Evolutionary conservation across 345 rosid genomes (phyloP).

Genomic region (Salix brachista): DNA sequence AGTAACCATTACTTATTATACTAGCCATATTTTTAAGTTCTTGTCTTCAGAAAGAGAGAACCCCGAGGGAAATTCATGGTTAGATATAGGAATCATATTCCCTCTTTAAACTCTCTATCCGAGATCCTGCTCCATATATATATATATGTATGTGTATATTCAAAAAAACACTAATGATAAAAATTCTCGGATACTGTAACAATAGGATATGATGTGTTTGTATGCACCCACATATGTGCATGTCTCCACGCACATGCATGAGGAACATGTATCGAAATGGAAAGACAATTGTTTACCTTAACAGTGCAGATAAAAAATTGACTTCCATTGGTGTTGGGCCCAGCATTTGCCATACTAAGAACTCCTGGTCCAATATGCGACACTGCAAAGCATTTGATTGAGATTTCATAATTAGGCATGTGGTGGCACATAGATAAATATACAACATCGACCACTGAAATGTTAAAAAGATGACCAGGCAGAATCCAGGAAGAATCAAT

Average conservation of each 20-base stretch:
- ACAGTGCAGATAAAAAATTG: constrained; percentile 98
- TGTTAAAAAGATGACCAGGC: background rate
- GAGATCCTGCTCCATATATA: background rate
- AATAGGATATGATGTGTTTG: background rate
- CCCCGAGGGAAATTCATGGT: background rate
- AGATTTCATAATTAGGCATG: constrained; percentile 6
- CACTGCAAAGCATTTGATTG: constrained; percentile 53
- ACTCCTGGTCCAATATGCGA: constrained; percentile 89
- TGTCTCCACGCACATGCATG: background rate
- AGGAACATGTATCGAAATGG: background rate
- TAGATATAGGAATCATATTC: background rate
- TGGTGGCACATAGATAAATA: background rate
- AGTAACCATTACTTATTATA: background rate
- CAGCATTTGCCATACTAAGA: constrained; percentile 98
- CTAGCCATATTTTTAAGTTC: background rate
- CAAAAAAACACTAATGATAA: background rate
- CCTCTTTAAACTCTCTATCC: background rate
- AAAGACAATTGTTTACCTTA: constrained; percentile 48
- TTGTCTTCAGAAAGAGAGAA: background rate
- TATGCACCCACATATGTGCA: background rate
- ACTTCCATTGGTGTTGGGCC: constrained; percentile 98
- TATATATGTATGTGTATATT: no score
- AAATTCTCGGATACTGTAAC: background rate
- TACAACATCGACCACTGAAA: background rate
- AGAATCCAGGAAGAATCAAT: background rate